Evolutionary conservation across 768 basidiomycete genomes (phyloP).

Genomic region (Leccinum longicurvipes): DNA sequence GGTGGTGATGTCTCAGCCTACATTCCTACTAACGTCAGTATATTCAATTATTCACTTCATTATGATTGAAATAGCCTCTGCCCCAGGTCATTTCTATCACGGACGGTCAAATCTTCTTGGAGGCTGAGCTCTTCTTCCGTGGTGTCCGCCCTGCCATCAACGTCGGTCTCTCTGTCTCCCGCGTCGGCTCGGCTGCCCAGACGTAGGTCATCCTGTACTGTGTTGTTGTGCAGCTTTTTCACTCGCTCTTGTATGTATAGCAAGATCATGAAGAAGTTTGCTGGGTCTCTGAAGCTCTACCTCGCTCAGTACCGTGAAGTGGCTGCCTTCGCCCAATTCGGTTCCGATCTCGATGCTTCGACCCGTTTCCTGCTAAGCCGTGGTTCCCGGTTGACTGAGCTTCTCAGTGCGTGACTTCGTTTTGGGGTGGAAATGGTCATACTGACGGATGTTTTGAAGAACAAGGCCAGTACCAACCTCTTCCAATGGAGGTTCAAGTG

Average conservation of each 20-base stretch:
- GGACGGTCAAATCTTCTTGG: conserved; percentile 99
- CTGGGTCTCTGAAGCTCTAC: conserved; percentile 99
- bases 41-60: neutral
- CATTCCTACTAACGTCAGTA: conserved; percentile 84
- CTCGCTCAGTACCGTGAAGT: conserved; percentile 99
- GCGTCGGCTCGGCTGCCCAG: conserved; percentile 99
- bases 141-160: conserved; percentile 99
- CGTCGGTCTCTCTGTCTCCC: conserved; percentile 99
- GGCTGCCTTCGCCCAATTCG: conserved; percentile 98
- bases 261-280: conserved; percentile 99
- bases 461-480: conserved; percentile 97
- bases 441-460: conserved; percentile 45
- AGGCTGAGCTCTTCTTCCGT: conserved; percentile 99
- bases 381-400: conserved; percentile 98
- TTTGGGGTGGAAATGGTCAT: neutral
- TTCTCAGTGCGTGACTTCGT: conserved; percentile 59
- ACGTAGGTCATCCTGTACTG: conserved; percentile 58
- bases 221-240: neutral
- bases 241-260: conserved; percentile 33
- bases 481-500: conserved; percentile 94
- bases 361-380: conserved; percentile 97
- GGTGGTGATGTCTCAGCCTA: conserved; percentile 99
- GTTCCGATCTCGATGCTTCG: conserved; percentile 99
- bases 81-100: conserved; percentile 97
- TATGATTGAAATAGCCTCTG: conserved; percentile 1